phyloP scores from a whole-genome alignment of 768 basidiomycete genomes.

The Daedaleopsis nitida region DNA sequence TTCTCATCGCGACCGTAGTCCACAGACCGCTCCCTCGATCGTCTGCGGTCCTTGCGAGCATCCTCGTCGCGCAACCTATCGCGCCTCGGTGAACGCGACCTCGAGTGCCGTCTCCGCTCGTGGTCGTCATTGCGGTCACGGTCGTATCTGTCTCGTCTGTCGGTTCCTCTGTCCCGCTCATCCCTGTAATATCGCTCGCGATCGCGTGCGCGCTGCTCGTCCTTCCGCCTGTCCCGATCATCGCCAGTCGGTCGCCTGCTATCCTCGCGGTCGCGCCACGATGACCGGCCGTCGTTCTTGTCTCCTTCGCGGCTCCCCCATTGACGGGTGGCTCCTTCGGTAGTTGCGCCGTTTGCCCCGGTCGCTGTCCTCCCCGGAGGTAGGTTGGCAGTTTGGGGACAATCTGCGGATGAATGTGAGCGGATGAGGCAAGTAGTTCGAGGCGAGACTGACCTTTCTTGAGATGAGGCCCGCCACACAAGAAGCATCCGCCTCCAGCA shows the following conservation, averaged over 20 bases:
- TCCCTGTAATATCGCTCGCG: conserved; percentile 14
- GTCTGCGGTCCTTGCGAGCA: conserved; percentile 19
- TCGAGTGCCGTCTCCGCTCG: conserved; percentile 12
- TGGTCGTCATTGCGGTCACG: conserved; percentile 6
- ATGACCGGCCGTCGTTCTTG: conserved; percentile 19
- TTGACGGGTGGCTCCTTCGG: conserved; percentile 21
- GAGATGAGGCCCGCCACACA: conserved; percentile 92
- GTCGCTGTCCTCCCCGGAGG: conserved; percentile 32
- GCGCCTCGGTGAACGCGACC: conserved; percentile 22
- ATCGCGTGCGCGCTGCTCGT: conserved; percentile 11
- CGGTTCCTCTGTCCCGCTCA: conserved; percentile 12
- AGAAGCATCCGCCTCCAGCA: conserved; percentile 76
- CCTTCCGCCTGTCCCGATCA: conserved; percentile 22
- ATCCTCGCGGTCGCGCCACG: conserved; percentile 26
- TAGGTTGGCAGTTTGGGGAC: conserved; percentile 35
- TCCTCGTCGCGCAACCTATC: conserved; percentile 26
- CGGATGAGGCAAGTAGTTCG: not conserved
- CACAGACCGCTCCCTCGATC: conserved; percentile 33
- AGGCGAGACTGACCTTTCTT: conserved; percentile 68
- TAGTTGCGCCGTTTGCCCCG: conserved; percentile 34
- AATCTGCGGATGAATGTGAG: conserved; percentile 27
- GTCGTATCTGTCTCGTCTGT: conserved; percentile 3
- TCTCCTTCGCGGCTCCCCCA: conserved; percentile 26
- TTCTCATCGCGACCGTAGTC: conserved; percentile 34
- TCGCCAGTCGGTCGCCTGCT: conserved; percentile 12